Percentiles rank a stretch among this genome's conserved stretches.
Evolutionary conservation across 2,329 filamentous ascomycete genomes (phyloP).

Genomic region (Tolypocladium inflatum): DNA sequence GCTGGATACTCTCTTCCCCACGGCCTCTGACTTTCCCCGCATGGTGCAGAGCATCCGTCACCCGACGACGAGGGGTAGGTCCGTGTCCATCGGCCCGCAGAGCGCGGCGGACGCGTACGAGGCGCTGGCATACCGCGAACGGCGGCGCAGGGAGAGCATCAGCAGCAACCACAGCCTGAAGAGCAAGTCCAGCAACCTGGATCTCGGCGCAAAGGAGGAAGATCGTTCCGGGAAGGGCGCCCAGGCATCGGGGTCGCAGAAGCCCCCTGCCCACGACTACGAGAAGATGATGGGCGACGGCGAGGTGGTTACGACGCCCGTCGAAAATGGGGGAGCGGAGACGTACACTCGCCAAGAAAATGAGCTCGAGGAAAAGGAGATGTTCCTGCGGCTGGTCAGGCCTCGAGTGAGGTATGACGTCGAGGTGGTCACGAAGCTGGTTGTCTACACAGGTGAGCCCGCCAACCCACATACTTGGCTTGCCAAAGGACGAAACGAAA

Average conservation of each 20-base stretch:
- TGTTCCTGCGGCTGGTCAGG: constrained; percentile 76
- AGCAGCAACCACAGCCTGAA: constrained; percentile 38
- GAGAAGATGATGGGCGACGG: constrained; percentile 68
- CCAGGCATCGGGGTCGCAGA: constrained; percentile 35
- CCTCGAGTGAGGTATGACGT: constrained; percentile 93
- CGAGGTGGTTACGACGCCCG: constrained; percentile 28
- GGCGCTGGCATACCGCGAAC: constrained; percentile 80
- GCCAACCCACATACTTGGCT: neutral
- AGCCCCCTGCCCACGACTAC: constrained; percentile 48
- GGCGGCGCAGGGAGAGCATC: constrained; percentile 44
- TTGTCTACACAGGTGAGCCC: constrained; percentile 77
- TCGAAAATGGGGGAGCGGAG: constrained; percentile 23
- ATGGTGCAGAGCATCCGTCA: constrained; percentile 76
- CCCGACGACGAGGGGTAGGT: constrained; percentile 58
- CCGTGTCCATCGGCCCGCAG: constrained; percentile 86
- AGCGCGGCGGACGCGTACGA: constrained; percentile 96
- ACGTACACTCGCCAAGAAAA: constrained; percentile 29
- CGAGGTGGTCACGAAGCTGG: constrained; percentile 94
- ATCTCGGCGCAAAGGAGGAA: constrained; percentile 29
- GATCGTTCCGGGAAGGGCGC: constrained; percentile 27
- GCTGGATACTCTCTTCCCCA: constrained; percentile 79
- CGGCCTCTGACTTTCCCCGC: constrained; percentile 75
- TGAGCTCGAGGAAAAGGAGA: constrained; percentile 59
- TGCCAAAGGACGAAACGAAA: constrained; percentile 4
- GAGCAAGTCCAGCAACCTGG: constrained; percentile 32